Evolutionary conservation across 306 rosid species (phyloP), one percentile per base, ranked within the genome.

Genomic region (Vigna reflexopilosa): DNA sequence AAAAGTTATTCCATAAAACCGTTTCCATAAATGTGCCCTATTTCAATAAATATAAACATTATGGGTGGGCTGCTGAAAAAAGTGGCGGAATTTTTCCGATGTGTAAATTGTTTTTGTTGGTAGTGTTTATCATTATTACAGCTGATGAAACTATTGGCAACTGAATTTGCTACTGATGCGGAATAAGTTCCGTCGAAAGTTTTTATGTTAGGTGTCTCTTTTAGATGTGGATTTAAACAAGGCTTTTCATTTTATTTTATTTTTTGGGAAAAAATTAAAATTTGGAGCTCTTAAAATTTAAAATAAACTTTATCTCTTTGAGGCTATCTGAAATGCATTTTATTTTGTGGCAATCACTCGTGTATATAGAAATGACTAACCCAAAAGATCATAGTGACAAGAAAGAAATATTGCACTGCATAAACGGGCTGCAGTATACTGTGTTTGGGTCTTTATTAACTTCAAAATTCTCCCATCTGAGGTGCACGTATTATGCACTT

Each of bases 1-100:
- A 62, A 51, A 52, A 70, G 34, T 68, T 17, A 50, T 61, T 48
- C 55, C 52, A 28, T 66, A 30, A 24, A 20, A 14, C 73, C 74
- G 47, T 26, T 48, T 15, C 7, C 19, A 49, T 49, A 15, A 49
- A 49, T 55, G 14, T 20, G 14, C 59, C 45, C 20, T 38, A 52
- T 24, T 73, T 58, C 56, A 42, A 69, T 75, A 17, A 30, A 22
- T 24, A n/a, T 30, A 20, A 20, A 55, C 77, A 38, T 49, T 30
- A 15, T 49, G 15, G 36, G 54, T 49, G 15, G 36, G 45, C 67
- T 73, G 6, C 14, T 78, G 16, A 28, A 24, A 57, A 28, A 32
- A 58, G 49, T 83, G 6, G 55, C 9, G 70, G 64, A 58, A 22
- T 59, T 69, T 28, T 47, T 7, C 16, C 16, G 32, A 40, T 40